Conservation (phyloP, 768 basidiomycete genomes). For the Hysterangium stoloniferum region DNA sequence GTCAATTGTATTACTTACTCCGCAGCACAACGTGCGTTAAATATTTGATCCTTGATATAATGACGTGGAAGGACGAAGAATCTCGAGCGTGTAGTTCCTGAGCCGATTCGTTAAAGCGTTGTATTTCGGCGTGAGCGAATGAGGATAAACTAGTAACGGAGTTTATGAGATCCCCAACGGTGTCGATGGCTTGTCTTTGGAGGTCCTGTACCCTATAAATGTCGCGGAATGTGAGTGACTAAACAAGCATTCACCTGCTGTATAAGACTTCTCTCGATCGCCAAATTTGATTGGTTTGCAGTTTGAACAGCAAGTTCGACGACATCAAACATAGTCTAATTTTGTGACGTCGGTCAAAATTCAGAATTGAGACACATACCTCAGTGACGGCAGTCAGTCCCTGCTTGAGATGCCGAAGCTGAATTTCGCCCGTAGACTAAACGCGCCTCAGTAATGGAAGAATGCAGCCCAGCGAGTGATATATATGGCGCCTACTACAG, state of each 20-base stretch:
- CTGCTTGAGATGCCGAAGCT: too few relatives aligned
- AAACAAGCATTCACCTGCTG: too few relatives aligned
- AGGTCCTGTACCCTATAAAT: too few relatives aligned
- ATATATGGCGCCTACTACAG: background rate
- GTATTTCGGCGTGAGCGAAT: background rate
- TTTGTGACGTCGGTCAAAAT: too few relatives aligned
- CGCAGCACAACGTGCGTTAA: background rate
- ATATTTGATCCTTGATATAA: background rate
- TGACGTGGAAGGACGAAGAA: background rate
- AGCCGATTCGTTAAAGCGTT: background rate
- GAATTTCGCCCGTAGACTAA: too few relatives aligned
- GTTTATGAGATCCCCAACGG: background rate
- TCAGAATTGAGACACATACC: too few relatives aligned
- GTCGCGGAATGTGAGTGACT: too few relatives aligned
- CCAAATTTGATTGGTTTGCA: too few relatives aligned
- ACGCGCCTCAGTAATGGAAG: background rate
- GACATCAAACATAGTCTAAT: too few relatives aligned
- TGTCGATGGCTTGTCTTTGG: background rate
- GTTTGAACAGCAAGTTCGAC: too few relatives aligned
- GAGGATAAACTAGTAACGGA: background rate
- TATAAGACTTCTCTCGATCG: too few relatives aligned
- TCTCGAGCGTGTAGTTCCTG: background rate
- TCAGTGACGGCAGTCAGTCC: too few relatives aligned
- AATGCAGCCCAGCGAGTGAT: background rate
- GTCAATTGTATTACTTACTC: background rate